Evolutionary conservation across 768 basidiomycete genomes (phyloP), one percentile per base, ranked within the genome.

Genomic region (Termitomyces sp.): DNA sequence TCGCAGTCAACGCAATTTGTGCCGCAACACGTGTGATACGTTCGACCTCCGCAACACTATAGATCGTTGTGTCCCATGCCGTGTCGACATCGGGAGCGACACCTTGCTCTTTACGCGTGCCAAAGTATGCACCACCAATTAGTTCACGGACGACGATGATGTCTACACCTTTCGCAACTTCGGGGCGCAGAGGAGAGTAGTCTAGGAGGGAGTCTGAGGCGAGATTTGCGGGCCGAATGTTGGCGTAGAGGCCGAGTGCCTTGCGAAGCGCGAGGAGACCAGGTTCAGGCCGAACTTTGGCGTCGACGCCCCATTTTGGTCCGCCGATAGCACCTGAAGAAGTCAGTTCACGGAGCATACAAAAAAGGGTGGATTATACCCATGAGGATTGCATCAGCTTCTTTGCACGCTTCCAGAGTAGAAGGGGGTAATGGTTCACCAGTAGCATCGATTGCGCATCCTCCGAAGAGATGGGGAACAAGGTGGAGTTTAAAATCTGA

Each of bases 61-160:
- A 99, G 57, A 88, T 82, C 85, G 92, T 96, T 44, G 84, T 92
- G 72, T 99, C 97, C 84, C 87, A 94, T 4, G 96, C 96, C 16
- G 79, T 75, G 60, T 91, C 79, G 26, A 77, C 77, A 38, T 86
- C 76, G 3, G 87, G 82, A 43, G 78, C 78, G 8, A 78, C 83
- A 55, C 85, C 86, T 63, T 87, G 87, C 72, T 99, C 96, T 70
- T 94, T 88, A 55, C 94, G 91, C 52, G 85, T 79, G 57, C 97
- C 97, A 68, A 98, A 99, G 80, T 98, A 99, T 63, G 88, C 81
- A 33, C 96, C 96, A 16, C 95, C 94, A 70, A 96, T 98, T 65
- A 99, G 85, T 74, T 99, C 97, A 63, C 97, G 88, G 45, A 98
- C 78, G 68, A 98, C 91, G 71, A 98, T 92, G 74, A 98, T 87